phyloP scores from a whole-genome alignment of 306 rosid genomes.

The Quercus mongolica region DNA sequence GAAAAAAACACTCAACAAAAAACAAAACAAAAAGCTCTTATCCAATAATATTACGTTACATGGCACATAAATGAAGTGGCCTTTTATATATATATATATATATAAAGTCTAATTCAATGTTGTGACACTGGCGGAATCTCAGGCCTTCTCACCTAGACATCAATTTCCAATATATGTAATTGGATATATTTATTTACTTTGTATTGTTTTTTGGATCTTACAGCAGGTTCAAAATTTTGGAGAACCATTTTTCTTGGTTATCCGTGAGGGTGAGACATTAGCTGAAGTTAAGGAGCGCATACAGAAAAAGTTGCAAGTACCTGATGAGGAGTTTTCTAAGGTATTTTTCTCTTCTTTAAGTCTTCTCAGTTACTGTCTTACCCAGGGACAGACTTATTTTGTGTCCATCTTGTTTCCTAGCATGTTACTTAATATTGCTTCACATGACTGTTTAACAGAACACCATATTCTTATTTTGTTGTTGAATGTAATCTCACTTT shows the following conservation, averaged over 20 bases:
- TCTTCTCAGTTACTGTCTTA: neutral
- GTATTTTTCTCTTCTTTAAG: conserved; percentile 27
- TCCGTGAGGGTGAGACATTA: conserved; percentile 77
- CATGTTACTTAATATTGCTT: neutral
- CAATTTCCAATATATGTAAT: too few species aligned
- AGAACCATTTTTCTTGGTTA: conserved; percentile 90
- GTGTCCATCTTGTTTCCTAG: neutral
- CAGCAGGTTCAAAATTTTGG: conserved; percentile 94
- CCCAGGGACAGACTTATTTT: neutral
- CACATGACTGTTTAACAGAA: neutral
- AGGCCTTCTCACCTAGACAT: too few species aligned
- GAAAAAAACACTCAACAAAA: too few species aligned
- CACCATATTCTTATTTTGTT: neutral
- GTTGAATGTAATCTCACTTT: conserved; percentile 9
- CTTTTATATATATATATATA: too few species aligned
- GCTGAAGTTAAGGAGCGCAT: conserved; percentile 64
- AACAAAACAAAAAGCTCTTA: too few species aligned
- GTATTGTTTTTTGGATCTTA: conserved; percentile 11
- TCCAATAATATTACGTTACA: too few species aligned
- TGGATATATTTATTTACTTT: neutral
- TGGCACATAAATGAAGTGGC: too few species aligned
- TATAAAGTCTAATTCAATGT: too few species aligned
- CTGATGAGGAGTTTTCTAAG: conserved; percentile 88
- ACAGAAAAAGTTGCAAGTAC: conserved; percentile 75
- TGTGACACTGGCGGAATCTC: too few species aligned